Base-by-base conservation (phyloP, 441 rosid genomes). In the Brassica balearica region DNA sequence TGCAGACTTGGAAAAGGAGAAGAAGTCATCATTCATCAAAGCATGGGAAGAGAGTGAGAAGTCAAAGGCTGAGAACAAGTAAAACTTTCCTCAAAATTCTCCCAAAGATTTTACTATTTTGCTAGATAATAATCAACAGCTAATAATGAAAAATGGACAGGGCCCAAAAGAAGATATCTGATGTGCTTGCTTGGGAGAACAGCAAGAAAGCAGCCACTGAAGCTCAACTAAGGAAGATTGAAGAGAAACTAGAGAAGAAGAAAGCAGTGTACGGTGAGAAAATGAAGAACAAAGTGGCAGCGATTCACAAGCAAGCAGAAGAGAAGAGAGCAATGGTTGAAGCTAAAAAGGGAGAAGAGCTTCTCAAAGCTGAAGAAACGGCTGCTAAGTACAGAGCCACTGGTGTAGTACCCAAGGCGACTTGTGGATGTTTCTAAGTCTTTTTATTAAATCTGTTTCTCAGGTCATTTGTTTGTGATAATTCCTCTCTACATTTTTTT, bases 1-100 rank as follows among this genome's bases (percentile, higher is more conserved):
- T 15, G 96, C 95, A 0, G 88, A 85, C 41, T 69, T 94, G 70
- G 94, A 92, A 43, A 92, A 89, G 75, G 97, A 81, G 68, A 94
- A 88, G 79, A 84, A 55, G 69, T 3, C 55, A 4, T 87, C 93
- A 58, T 89, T 87, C 68, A 76, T 94, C 82, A 88, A 82, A 85
- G 97, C 98, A 69, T 92, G 98, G 97, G 98, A 91, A 85, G 97
- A 91, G 2, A 88, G 85, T 20, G 93, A 94, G 85, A 92, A 88
- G 71, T 8, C 90, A 60, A 92, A 90, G 83, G 96, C 89, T 43
- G 92, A 89, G 71, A 90, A 94, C 82, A 92, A 91, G 97, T 94
- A 82, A 79, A 79, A 81, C 11, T 43, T 53, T 36, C 32, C 22
- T 12, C 53, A 11, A 11, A 9, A 27, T 9, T 34, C 4, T 41